phyloP scores from a whole-genome alignment of 1,284 basidiomycete genomes.

The Ceratobasidium papillatum region DNA sequence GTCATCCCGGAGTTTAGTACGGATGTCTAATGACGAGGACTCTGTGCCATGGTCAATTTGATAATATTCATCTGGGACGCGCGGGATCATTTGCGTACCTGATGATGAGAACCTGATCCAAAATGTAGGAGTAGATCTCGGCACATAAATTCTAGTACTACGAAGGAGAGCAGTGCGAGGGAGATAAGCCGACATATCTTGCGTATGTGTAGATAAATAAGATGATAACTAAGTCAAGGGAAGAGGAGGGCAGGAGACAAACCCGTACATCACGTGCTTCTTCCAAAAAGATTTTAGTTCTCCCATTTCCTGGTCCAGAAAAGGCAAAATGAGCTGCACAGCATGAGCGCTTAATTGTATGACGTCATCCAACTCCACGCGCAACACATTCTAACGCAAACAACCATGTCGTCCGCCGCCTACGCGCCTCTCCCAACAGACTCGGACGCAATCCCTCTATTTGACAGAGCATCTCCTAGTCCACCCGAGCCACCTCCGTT shows the following conservation, averaged over 20 bases:
- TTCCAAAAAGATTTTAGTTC: background rate
- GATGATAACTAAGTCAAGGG: too few species aligned
- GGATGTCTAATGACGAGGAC: conserved; percentile 3
- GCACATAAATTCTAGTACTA: background rate
- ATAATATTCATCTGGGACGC: background rate
- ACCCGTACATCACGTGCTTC: background rate
- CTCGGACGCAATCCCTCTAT: conserved; percentile 24
- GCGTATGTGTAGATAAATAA: background rate
- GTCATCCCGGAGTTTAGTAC: conserved; percentile 41
- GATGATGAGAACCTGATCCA: background rate
- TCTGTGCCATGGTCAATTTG: background rate
- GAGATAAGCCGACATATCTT: background rate
- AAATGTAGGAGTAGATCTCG: background rate
- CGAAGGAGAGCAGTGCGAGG: background rate
- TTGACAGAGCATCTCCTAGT: conserved; percentile 2
- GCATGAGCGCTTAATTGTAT: background rate
- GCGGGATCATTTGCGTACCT: background rate
- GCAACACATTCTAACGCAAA: background rate
- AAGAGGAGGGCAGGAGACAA: background rate
- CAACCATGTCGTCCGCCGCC: conserved; percentile 3
- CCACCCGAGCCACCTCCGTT: conserved; percentile 2
- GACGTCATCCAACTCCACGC: conserved; percentile 10
- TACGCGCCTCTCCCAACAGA: conserved; percentile 36
- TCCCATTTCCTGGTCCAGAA: background rate
- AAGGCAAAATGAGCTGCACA: conserved; percentile 8